Percentiles rank a stretch among this genome's conserved stretches.
Evolutionary conservation across 805 yeast genomes (phyloP).

Genomic region (Ogataea glucozyma): DNA sequence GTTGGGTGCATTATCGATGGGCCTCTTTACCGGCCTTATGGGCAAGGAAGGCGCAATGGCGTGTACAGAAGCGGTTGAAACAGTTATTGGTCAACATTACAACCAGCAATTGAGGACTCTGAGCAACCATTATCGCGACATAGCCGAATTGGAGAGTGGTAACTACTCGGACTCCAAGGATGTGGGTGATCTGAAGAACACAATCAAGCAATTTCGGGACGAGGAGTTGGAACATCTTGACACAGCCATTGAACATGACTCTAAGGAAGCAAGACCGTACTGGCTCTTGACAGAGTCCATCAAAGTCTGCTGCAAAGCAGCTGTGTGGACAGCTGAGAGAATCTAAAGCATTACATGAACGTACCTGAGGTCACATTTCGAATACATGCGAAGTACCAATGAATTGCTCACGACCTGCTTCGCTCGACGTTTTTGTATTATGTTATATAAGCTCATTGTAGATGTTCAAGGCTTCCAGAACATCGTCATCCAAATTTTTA

Average conservation of each 20-base stretch:
- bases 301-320: conserved; percentile 78
- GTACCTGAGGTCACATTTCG: no score
- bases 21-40: conserved; percentile 79
- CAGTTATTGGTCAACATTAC: conserved; percentile 96
- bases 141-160: conserved; percentile 35
- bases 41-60: conserved; percentile 99
- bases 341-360: no score
- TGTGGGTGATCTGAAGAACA: conserved; percentile 54
- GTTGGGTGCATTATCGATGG: conserved; percentile 83
- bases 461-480: conserved; percentile 71
- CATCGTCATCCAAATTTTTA: conserved; percentile 74
- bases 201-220: conserved; percentile 79
- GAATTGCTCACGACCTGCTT: no score
- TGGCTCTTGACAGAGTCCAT: conserved; percentile 84
- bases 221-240: conserved; percentile 94
- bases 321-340: conserved; percentile 89
- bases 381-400: no score
- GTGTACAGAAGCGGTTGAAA: conserved; percentile 97
- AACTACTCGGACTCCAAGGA: conserved; percentile 48
- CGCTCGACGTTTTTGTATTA: not conserved
- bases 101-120: conserved; percentile 83
- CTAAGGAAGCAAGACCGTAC: conserved; percentile 91
- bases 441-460: conserved; percentile 33
- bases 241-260: conserved; percentile 89
- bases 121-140: conserved; percentile 60